Percentiles rank a stretch among this genome's conserved stretches.
Evolutionary conservation across 768 basidiomycete species (phyloP).

Genomic region (Phylloporus rhodoxanthus): DNA sequence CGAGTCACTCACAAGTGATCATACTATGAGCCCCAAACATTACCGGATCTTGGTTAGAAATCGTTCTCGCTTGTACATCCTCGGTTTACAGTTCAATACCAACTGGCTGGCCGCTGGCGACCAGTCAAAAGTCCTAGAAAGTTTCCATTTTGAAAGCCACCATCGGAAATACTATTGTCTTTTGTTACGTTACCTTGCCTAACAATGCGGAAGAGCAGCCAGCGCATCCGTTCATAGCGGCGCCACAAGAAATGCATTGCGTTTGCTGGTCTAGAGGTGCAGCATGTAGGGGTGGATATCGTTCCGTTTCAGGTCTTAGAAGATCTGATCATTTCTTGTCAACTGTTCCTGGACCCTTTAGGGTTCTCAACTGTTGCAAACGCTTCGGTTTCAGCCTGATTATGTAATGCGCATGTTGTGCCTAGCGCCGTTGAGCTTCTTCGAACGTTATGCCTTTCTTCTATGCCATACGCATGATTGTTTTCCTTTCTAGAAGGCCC

Average conservation of each 20-base stretch:
- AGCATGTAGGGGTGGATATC: background rate
- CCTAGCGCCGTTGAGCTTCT: background rate
- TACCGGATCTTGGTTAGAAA: background rate
- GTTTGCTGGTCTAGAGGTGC: background rate
- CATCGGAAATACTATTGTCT: background rate
- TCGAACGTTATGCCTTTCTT: background rate
- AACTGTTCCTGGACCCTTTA: no score
- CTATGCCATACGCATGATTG: background rate
- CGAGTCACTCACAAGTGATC: no score
- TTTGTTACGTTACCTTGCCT: background rate
- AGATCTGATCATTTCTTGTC: no score
- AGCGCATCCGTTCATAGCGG: background rate
- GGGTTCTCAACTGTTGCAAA: no score
- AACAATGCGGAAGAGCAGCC: background rate
- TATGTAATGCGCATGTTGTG: background rate
- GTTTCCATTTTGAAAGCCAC: background rate
- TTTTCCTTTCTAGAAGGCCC: background rate
- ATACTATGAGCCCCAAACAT: background rate
- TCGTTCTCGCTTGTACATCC: background rate
- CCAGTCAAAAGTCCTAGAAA: background rate
- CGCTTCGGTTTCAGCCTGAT: no score
- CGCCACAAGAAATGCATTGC: background rate
- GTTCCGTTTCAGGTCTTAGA: no score
- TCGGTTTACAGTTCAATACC: background rate
- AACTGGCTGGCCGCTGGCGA: background rate